These are phyloP conservation scores for Irpex sp. DNA, from an alignment of 1,284 basidiomycete species.

Conservation along the genomic window DNA sequence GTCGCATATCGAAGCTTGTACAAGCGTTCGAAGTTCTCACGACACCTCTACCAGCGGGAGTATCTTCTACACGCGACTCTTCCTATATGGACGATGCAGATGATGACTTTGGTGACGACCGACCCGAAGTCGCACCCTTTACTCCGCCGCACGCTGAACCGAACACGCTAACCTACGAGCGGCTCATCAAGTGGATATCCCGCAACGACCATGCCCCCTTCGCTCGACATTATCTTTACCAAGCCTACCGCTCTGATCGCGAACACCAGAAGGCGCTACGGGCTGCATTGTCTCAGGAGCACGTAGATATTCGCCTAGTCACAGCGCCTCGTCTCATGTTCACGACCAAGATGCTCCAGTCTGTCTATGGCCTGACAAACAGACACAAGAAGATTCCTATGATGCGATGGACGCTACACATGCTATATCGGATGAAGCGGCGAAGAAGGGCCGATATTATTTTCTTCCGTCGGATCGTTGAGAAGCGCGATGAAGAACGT, in stretches of 20 bases:
- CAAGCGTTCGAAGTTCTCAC: constrained; percentile 73
- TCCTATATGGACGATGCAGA: constrained; percentile 66
- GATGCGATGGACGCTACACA: constrained; percentile 46
- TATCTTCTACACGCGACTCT: constrained; percentile 36
- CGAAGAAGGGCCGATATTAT: background rate
- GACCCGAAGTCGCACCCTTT: constrained; percentile 25
- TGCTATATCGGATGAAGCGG: background rate
- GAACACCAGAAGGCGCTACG: constrained; percentile 17
- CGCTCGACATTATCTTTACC: constrained; percentile 64
- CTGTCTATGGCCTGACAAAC: constrained; percentile 53
- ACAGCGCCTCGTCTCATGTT: constrained; percentile 41
- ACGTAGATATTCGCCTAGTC: background rate
- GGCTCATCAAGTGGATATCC: constrained; percentile 54
- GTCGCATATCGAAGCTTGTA: constrained; percentile 59
- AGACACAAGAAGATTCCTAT: constrained; percentile 48
- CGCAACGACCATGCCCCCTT: constrained; percentile 42
- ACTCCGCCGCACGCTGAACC: constrained; percentile 46
- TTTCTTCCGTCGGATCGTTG: background rate
- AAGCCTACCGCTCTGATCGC: constrained; percentile 49
- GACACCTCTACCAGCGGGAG: constrained; percentile 47
- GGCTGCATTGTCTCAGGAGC: background rate
- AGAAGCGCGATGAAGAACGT: background rate
- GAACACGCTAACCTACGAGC: constrained; percentile 65
- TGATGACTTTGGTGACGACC: constrained; percentile 43
- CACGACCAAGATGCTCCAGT: constrained; percentile 47